These are phyloP conservation scores for Sclerotinia subarctica DNA, from an alignment of 2,329 filamentous ascomycete genomes.

Conservation along the genomic window DNA sequence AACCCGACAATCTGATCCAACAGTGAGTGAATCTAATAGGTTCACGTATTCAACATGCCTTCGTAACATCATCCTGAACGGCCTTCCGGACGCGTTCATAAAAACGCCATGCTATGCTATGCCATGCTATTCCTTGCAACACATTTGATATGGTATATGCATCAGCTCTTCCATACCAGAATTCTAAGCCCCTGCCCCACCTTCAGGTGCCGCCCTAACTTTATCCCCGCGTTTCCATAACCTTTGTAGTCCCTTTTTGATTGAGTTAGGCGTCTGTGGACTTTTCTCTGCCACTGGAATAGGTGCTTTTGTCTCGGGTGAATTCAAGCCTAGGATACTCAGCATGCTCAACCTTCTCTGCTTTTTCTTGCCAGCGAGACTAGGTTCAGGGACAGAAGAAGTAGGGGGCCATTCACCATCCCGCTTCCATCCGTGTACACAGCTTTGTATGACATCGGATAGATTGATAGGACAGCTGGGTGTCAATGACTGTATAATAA, in stretches of 20 bases:
- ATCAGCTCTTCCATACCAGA: neutral
- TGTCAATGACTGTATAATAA: conserved; percentile 74
- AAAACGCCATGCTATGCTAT: conserved; percentile 6
- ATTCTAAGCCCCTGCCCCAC: neutral
- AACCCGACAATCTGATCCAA: neutral
- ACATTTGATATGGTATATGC: neutral
- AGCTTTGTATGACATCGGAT: conserved; percentile 71
- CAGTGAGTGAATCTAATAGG: neutral
- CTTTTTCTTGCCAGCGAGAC: conserved; percentile 25
- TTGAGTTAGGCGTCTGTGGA: conserved; percentile 1
- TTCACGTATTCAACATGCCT: conserved; percentile 4
- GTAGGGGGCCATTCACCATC: conserved; percentile 90
- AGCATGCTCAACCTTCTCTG: conserved; percentile 34
- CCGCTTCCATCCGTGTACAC: conserved; percentile 88
- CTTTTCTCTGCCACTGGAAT: conserved; percentile 18
- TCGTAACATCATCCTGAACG: conserved; percentile 3
- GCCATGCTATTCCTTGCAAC: neutral
- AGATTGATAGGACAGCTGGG: conserved; percentile 89
- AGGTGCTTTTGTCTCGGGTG: conserved; percentile 10
- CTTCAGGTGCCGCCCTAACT: neutral
- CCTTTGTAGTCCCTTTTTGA: conserved; percentile 7
- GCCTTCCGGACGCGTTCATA: neutral
- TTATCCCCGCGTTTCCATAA: conserved; percentile 16
- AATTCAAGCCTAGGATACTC: conserved; percentile 32
- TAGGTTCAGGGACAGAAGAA: conserved; percentile 44